Evolutionary conservation across 2,329 filamentous ascomycete genomes (phyloP).

Genomic region (Aspergillus sp.): DNA sequence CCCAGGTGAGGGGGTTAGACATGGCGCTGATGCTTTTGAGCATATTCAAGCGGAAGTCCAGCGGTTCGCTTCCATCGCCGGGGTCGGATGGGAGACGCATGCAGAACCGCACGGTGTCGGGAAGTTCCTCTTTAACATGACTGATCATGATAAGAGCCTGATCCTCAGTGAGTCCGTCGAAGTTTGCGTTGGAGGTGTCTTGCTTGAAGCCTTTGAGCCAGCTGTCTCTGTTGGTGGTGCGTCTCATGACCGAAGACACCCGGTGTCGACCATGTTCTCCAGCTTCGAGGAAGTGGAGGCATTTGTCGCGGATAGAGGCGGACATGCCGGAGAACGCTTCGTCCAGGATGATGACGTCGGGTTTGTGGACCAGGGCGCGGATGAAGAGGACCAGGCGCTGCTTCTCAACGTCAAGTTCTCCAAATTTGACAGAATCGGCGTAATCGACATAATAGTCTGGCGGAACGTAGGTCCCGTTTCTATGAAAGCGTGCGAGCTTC

Average conservation of each 20-base stretch:
- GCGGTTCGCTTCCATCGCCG: conserved; percentile 12
- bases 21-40: conserved; percentile 16
- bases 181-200: conserved; percentile 10
- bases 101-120: conserved; percentile 76
- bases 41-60: conserved; percentile 28
- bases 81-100: conserved; percentile 63
- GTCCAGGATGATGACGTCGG: conserved; percentile 78
- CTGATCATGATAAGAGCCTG: conserved; percentile 92
- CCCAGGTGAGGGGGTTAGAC: conserved; percentile 21
- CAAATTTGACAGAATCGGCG: conserved; percentile 74
- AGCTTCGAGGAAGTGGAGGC: conserved; percentile 69
- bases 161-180: conserved; percentile 56
- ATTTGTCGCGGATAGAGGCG: conserved; percentile 76
- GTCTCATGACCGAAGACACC: conserved; percentile 14
- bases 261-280: conserved; percentile 51
- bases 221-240: conserved; percentile 3
- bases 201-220: conserved; percentile 9
- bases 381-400: conserved; percentile 85
- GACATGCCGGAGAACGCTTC: conserved; percentile 88
- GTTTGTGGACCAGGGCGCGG: conserved; percentile 71
- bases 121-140: conserved; percentile 86
- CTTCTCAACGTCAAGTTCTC: conserved; percentile 44
- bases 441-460: conserved; percentile 47
- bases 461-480: conserved; percentile 4
- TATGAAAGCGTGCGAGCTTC: conserved; percentile 4